phyloP scores from a whole-genome alignment of 805 yeast species.

The Ogataea populi-albae region DNA sequence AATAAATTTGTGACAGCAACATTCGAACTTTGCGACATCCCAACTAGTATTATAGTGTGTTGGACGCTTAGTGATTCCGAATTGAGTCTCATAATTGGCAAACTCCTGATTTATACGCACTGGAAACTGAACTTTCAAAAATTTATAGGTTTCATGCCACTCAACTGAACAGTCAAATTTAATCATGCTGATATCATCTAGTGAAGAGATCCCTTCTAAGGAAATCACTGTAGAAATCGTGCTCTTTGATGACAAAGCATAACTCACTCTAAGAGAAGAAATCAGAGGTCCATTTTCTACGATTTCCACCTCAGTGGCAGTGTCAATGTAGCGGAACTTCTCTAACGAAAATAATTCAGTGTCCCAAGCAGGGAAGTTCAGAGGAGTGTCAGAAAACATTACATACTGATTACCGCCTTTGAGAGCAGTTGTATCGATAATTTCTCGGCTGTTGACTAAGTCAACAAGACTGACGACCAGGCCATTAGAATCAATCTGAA shows the following conservation, averaged over 20 bases:
- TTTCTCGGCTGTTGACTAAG: slow-evolving; percentile 54
- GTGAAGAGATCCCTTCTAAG: slow-evolving; percentile 49
- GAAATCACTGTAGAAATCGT: slow-evolving; percentile 67
- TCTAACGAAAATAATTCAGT: slow-evolving; percentile 87
- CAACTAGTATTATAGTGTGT: slow-evolving; percentile 93
- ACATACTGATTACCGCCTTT: slow-evolving; percentile 79
- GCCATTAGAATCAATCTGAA: slow-evolving; percentile 50
- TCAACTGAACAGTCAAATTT: slow-evolving; percentile 60
- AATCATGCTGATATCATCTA: slow-evolving; percentile 38
- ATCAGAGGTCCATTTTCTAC: slow-evolving; percentile 54
- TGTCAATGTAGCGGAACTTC: slow-evolving; percentile 53
- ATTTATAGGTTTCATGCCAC: slow-evolving; percentile 87
- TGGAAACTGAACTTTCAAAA: slow-evolving; percentile 93
- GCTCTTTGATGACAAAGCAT: slow-evolving; percentile 56
- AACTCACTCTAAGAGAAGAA: slow-evolving; percentile 60
- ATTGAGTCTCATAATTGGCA: slow-evolving; percentile 92
- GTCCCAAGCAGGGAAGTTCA: slow-evolving; percentile 96
- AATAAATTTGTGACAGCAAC: slow-evolving; percentile 90
- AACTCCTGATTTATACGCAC: slow-evolving; percentile 72
- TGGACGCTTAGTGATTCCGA: slow-evolving; percentile 87
- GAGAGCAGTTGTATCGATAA: slow-evolving; percentile 53
- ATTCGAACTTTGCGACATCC: slow-evolving; percentile 97
- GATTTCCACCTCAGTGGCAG: slow-evolving; percentile 38
- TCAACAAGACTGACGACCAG: slow-evolving; percentile 65
- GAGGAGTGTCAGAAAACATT: slow-evolving; percentile 85